phyloP scores from a whole-genome alignment of 2,329 filamentous ascomycete genomes.

The Periconia digitata region DNA sequence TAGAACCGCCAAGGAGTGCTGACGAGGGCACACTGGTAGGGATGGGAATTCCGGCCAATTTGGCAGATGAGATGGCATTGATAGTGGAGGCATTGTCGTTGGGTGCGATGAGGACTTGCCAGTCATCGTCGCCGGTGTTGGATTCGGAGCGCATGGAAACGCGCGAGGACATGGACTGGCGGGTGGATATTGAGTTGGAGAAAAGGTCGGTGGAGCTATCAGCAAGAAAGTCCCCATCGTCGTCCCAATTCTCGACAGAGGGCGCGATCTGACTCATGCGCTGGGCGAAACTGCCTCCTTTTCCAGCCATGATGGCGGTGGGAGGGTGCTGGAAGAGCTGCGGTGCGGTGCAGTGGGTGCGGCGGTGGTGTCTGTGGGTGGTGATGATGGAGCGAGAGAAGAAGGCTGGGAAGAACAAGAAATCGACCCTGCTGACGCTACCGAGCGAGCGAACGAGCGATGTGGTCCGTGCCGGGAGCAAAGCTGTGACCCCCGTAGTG shows the following conservation, averaged over 20 bases:
- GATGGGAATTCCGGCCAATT: conserved; percentile 87
- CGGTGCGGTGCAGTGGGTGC: conserved; percentile 5
- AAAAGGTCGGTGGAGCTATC: conserved; percentile 65
- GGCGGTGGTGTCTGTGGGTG: conserved; percentile 16
- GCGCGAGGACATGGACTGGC: conserved; percentile 76
- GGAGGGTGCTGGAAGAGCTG: conserved; percentile 16
- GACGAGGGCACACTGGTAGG: conserved; percentile 85
- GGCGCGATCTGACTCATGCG: conserved; percentile 57
- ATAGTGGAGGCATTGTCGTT: conserved; percentile 82
- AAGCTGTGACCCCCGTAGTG: too few relatives aligned
- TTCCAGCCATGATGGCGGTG: conserved; percentile 33
- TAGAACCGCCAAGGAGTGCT: conserved; percentile 87
- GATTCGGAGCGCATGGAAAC: conserved; percentile 83
- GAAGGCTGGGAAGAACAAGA: conserved; percentile 3
- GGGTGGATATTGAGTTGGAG: conserved; percentile 69
- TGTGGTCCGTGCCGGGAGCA: too few relatives aligned
- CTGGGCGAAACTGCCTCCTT: conserved; percentile 41
- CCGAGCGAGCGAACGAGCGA: neutral
- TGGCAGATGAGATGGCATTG: conserved; percentile 84
- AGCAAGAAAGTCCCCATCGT: conserved; percentile 53
- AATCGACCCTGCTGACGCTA: neutral
- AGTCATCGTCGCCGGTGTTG: conserved; percentile 77
- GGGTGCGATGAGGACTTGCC: conserved; percentile 79
- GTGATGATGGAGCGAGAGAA: conserved; percentile 7
- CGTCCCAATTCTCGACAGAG: conserved; percentile 69